These are phyloP conservation scores for Debaryomycetaceae sp. DNA, from an alignment of 1,139 yeast species.

Conservation along the genomic window DNA sequence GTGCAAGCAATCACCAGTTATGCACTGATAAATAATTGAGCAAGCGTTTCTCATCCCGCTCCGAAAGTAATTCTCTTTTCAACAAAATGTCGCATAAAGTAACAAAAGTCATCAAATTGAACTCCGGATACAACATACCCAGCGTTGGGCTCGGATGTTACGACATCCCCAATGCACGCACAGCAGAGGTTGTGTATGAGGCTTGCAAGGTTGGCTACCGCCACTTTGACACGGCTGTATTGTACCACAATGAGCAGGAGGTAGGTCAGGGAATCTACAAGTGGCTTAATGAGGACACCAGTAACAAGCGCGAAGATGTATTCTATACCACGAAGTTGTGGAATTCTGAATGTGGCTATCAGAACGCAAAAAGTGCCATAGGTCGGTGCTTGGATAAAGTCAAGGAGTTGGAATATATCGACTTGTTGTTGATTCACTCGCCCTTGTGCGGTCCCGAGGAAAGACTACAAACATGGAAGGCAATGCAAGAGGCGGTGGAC, in stretches of 20 bases:
- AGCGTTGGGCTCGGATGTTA: conserved; percentile 38
- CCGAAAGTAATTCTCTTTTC: too few relatives aligned
- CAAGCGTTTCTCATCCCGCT: too few relatives aligned
- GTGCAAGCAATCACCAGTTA: too few relatives aligned
- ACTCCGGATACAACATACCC: conserved; percentile 28
- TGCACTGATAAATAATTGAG: too few relatives aligned
- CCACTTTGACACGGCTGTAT: conserved; percentile 18
- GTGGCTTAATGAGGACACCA: conserved; percentile 12
- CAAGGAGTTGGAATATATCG: conserved; percentile 31
- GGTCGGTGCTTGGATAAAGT: conserved; percentile 12
- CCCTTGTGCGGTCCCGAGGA: conserved; percentile 48
- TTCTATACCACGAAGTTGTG: conserved; percentile 22
- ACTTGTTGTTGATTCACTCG: conserved; percentile 45
- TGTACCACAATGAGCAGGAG: conserved; percentile 16
- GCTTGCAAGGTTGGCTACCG: conserved; percentile 19
- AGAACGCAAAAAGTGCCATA: conserved; percentile 15
- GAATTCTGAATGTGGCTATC: conserved; percentile 19
- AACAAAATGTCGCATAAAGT: conserved; percentile 3
- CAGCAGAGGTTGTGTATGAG: conserved; percentile 12
- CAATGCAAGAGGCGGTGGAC: conserved; percentile 37
- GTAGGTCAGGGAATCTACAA: conserved; percentile 15
- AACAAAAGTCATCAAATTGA: conserved; percentile 11
- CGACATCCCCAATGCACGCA: conserved; percentile 21
- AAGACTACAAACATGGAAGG: conserved; percentile 50
- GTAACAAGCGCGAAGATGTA: conserved; percentile 31